Evolutionary conservation across 306 rosid genomes (phyloP).

Genomic region (Vigna reflexopilosa): DNA sequence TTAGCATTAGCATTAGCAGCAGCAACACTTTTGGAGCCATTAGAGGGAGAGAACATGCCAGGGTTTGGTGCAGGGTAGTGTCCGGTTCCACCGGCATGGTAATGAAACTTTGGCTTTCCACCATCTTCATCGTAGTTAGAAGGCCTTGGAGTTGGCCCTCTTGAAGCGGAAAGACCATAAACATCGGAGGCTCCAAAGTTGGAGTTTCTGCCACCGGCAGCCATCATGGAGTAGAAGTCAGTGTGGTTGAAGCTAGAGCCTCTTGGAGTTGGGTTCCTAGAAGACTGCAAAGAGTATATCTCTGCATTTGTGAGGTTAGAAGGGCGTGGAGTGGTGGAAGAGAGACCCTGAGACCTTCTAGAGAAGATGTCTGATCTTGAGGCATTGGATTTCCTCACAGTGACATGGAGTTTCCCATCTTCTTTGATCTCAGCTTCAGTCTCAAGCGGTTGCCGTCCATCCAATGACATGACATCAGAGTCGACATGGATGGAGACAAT

Average conservation of each 20-base stretch:
- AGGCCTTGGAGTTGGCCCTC: conserved; percentile 89
- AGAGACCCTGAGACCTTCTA: conserved; percentile 76
- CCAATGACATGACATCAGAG: conserved; percentile 86
- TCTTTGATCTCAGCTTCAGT: conserved; percentile 88
- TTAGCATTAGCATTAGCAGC: conserved; percentile 41
- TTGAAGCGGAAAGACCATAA: conserved; percentile 70
- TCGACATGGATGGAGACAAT: conserved; percentile 95
- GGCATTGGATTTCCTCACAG: conserved; percentile 84
- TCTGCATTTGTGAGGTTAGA: conserved; percentile 90
- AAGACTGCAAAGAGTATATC: conserved; percentile 86
- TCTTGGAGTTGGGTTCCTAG: conserved; percentile 88
- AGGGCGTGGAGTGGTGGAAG: conserved; percentile 75
- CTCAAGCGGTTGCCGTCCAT: conserved; percentile 77
- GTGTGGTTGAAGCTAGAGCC: conserved; percentile 90
- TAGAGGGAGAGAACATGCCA: conserved; percentile 85
- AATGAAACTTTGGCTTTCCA: conserved; percentile 54
- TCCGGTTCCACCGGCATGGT: conserved; percentile 51
- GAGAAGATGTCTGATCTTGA: conserved; percentile 87
- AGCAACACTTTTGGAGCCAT: conserved; percentile 51
- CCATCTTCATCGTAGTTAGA: conserved; percentile 83
- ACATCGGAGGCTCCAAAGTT: conserved; percentile 84
- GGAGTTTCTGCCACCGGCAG: conserved; percentile 76
- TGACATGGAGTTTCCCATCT: conserved; percentile 88
- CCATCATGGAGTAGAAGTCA: conserved; percentile 92
- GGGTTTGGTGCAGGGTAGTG: conserved; percentile 91